Percentiles rank a stretch among this genome's conserved stretches.
phyloP scores from a whole-genome alignment of 73 alveolate genomes.

The Paramecium tetraurelia region DNA sequence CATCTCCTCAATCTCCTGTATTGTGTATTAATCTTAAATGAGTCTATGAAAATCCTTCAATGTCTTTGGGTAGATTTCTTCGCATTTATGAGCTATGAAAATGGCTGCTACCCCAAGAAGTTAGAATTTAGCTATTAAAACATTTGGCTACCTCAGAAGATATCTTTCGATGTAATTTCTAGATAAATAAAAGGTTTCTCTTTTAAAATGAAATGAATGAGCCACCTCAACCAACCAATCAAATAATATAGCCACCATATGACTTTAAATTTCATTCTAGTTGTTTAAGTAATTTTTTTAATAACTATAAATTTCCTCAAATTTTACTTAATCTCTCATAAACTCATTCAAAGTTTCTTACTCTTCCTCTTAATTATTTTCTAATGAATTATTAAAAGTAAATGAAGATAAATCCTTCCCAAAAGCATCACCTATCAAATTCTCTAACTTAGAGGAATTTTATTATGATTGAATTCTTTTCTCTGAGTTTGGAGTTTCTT shows the following conservation, averaged over 20 bases:
- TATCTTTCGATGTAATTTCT: not conserved
- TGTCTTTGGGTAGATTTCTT: not conserved
- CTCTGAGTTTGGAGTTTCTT: not conserved
- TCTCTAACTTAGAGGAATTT: not conserved
- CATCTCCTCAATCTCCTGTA: not conserved
- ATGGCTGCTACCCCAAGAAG: not conserved
- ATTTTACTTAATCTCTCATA: not conserved
- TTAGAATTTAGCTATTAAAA: not conserved
- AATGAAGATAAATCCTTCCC: not conserved
- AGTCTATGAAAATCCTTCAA: not conserved
- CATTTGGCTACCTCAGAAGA: not conserved
- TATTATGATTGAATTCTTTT: not conserved
- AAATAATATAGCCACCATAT: not conserved
- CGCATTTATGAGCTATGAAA: slow-evolving; percentile 23
- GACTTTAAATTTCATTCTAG: not conserved
- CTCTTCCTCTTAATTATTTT: not conserved
- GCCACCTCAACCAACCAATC: slow-evolving; percentile 24
- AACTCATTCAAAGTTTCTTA: not conserved
- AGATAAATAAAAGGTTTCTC: slow-evolving; percentile 6
- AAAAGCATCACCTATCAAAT: not conserved
- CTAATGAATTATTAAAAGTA: not conserved
- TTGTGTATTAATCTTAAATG: not conserved
- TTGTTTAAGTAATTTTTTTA: not conserved
- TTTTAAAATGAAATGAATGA: not conserved
- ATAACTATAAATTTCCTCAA: not conserved